Evolutionary conservation across 1,139 yeast species (phyloP), one percentile per base, ranked within the genome.

Genomic region (Suhomyces bokatorum): DNA sequence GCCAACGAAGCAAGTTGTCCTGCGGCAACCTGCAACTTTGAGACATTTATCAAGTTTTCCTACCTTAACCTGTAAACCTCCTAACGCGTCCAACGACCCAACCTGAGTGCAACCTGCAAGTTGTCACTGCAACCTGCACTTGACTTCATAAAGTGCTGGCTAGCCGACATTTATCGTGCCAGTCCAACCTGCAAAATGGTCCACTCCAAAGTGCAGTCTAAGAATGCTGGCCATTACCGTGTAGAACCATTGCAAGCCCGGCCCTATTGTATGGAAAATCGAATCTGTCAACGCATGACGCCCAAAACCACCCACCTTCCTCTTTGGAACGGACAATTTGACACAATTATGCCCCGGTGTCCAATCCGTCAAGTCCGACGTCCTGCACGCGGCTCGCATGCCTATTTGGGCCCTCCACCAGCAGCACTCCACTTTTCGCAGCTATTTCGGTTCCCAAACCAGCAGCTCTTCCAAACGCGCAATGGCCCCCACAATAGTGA

Each of bases 351-450:
- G 24, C 9, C 9, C 24, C 9, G 24, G 24, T 4, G 8, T 6
- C 7, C 7, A 20, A 20, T 6, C 24, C 9, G 24, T 7, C 24
- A 6, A 20, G 9, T 20, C 24, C 9, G 24, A 8, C 24, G 24
- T 20, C 36, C 37, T 11, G 16, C 17, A 14, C 24, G 10, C 22
- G 24, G 30, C 27, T 32, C 37, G 3, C 24, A 31, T 39, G 29
- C 47, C 44, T 28, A 22, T 32, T 44, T 28, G 31, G 47, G 43
- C 30, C 20, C 14, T 8, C 26, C 24, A 20, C 47, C 47, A 44
- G 47, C 47, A 41, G 47, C 44, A 33, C 20, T 20, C 11, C 37
- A 39, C 3, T 24, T 40, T 44, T 44, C 42, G 47, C 47, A 44
- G 47, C 47, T 35, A 43, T 31, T 17, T n/a, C 16, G 39, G 42